Base-by-base conservation (phyloP, 2,329 filamentous ascomycete species). In the Ascochyta fabae region DNA sequence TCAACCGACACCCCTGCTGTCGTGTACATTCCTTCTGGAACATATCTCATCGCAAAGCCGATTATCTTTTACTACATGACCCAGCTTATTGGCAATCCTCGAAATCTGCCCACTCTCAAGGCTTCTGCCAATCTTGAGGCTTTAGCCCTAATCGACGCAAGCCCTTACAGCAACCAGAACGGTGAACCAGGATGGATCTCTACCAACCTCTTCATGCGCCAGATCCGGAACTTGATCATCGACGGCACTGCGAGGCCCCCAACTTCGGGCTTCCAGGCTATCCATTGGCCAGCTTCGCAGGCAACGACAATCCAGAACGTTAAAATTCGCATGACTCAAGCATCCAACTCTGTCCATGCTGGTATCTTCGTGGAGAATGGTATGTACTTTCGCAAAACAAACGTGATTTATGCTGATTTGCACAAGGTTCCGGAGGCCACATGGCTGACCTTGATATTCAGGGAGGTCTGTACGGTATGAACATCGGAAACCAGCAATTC, bases 31-130 rank as follows among this genome's bases (percentile, higher is more conserved):
- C 83, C 82, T 2, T 78, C 81, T 39, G 86, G 85, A 39, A 86
- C 81, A 0, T 90, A 90, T 62, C 55, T 72, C 41, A 68, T 74
- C 39, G 57, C 56, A 48, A 75, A 77, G 1, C 78, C 84, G 0
- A 85, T 89, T 58, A 78, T 86, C 55, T 80, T 86, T 64, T 88
- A 86, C 65, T 89, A 88, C 74, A 83, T 84, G 62, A 88, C 86
- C 2, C 81, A 87, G 64, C 73, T 89, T 8, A 79, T 88, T 45
- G 86, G 86, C 27, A 84, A 88, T 55, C 82, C 86, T 9, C 83
- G 80, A 60, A 77, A 77, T 36, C 75, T 82, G 15, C 85, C 86
- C 0, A 78, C 81, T 1, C 76, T 88, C 44, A 83, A 84, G 61
- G 84, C 84, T 5, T 78, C 80, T 6, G 41, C 79, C 6, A 76